Percentiles rank a stretch among this genome's conserved stretches.
Evolutionary conservation across 768 basidiomycete species (phyloP).

Genomic region (Fomitopsis serialis): DNA sequence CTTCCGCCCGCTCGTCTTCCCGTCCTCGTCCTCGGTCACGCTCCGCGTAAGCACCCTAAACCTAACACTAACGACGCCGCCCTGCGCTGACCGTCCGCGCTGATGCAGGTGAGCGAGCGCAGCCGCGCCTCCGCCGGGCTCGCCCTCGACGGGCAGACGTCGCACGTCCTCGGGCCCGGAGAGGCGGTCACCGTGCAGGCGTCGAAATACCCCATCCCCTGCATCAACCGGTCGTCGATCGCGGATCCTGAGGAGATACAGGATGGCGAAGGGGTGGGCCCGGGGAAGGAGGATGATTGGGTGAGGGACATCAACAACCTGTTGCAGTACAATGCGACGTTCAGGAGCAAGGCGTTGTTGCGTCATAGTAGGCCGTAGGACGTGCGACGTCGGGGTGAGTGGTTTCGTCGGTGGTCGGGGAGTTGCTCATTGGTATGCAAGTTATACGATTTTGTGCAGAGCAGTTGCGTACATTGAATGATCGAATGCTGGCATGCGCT

Average conservation of each 20-base stretch:
- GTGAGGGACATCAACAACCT: slow-evolving; percentile 95
- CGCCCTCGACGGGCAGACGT: slow-evolving; percentile 89
- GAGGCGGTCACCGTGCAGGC: slow-evolving; percentile 83
- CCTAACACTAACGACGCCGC: too few species aligned
- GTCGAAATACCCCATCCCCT: slow-evolving; percentile 88
- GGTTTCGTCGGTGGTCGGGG: too few species aligned
- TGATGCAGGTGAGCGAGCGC: slow-evolving; percentile 68
- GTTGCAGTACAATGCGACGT: slow-evolving; percentile 92
- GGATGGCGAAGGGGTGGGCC: slow-evolving; percentile 58
- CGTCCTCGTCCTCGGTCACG: slow-evolving; percentile 71
- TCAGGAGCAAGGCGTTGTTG: slow-evolving; percentile 82
- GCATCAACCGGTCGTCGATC: slow-evolving; percentile 83
- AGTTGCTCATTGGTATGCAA: too few species aligned
- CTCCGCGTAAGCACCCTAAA: slow-evolving; percentile 52
- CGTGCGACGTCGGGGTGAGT: too few species aligned
- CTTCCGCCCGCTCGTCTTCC: slow-evolving; percentile 89
- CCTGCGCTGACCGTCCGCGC: not conserved
- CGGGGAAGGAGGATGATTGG: slow-evolving; percentile 89
- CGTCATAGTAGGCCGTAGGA: slow-evolving; percentile 63
- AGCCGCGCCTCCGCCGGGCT: slow-evolving; percentile 85
- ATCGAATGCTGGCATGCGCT: too few species aligned
- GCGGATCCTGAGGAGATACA: slow-evolving; percentile 32
- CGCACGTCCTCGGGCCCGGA: slow-evolving; percentile 75
- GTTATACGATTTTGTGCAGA: too few species aligned
- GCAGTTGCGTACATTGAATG: too few species aligned